A percentile compares a stretch with the other conserved stretches of the same genome.
phyloP scores from a whole-genome alignment of 1,284 basidiomycete species.

The Apiotrichum laibachii region DNA sequence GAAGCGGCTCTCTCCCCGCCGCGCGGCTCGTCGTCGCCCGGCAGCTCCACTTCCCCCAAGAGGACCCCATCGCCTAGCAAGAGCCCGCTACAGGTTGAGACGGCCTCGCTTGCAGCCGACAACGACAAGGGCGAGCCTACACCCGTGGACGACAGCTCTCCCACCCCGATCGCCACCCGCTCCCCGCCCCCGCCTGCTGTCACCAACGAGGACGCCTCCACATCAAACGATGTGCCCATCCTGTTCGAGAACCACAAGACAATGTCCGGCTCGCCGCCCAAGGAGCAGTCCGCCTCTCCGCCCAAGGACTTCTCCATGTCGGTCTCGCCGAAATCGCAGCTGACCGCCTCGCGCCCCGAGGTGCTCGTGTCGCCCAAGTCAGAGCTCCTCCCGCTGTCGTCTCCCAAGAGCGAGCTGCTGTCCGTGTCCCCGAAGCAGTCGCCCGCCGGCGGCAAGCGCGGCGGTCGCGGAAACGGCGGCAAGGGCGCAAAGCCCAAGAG shows the following conservation, averaged over 20 bases:
- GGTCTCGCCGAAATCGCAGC: conserved; percentile 5
- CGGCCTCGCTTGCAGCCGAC: background rate
- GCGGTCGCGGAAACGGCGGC: background rate
- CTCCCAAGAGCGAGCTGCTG: conserved; percentile 2
- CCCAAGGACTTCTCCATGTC: conserved; percentile 2
- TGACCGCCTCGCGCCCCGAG: conserved; percentile 1
- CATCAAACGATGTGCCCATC: background rate
- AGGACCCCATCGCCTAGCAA: background rate
- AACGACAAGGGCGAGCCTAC: background rate
- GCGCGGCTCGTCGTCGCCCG: no score
- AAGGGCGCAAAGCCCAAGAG: background rate
- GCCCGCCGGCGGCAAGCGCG: background rate
- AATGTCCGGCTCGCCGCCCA: background rate
- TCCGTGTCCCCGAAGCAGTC: conserved; percentile 6
- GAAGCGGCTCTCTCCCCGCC: background rate
- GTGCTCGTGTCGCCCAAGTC: conserved; percentile 4
- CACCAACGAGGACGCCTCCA: background rate
- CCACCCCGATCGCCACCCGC: background rate
- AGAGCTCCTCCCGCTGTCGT: conserved; percentile 1
- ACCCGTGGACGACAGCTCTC: background rate
- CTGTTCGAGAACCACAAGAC: background rate
- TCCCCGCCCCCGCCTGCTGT: background rate
- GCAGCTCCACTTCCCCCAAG: background rate
- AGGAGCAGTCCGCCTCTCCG: background rate
- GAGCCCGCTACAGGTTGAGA: background rate